These are phyloP conservation scores for Candida caryicola DNA, from an alignment of 805 yeast genomes.

Conservation along the genomic window DNA sequence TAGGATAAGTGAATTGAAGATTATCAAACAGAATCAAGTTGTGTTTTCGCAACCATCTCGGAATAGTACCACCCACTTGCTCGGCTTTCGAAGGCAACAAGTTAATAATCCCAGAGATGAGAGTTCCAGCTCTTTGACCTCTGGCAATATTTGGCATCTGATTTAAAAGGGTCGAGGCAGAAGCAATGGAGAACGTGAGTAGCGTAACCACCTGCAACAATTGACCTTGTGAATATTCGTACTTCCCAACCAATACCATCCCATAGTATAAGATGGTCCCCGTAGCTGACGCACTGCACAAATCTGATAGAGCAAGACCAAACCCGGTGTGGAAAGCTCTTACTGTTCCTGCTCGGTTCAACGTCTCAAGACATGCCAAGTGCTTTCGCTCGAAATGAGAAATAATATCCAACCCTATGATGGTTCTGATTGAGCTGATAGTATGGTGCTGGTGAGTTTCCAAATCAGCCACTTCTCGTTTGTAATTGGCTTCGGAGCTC, in stretches of 20 bases:
- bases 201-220: conserved; percentile 70
- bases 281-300: conserved; percentile 60
- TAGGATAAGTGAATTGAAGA: conserved; percentile 51
- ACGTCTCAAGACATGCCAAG: conserved; percentile 18
- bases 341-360: conserved; percentile 41
- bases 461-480: conserved; percentile 49
- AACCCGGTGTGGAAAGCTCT: conserved; percentile 65
- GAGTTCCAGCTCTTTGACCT: conserved; percentile 71
- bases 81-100: conserved; percentile 36
- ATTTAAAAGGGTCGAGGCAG: conserved; percentile 55
- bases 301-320: conserved; percentile 58
- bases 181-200: conserved; percentile 67
- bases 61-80: conserved; percentile 31
- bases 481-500: conserved; percentile 57
- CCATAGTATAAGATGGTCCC: conserved; percentile 80
- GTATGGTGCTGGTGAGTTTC: conserved; percentile 56
- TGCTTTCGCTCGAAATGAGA: conserved; percentile 44
- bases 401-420: conserved; percentile 55
- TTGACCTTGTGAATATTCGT: conserved; percentile 53
- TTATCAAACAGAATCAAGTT: conserved; percentile 39
- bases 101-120: conserved; percentile 41
- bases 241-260: conserved; percentile 58
- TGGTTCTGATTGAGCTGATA: conserved; percentile 58
- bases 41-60: conserved; percentile 13
- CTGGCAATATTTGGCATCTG: conserved; percentile 78